Percentiles rank a stretch among this genome's conserved stretches.
These are phyloP conservation scores for Glarea lozoyensis DNA, from an alignment of 495 filamentous ascomycete species.

Conservation along the genomic window DNA sequence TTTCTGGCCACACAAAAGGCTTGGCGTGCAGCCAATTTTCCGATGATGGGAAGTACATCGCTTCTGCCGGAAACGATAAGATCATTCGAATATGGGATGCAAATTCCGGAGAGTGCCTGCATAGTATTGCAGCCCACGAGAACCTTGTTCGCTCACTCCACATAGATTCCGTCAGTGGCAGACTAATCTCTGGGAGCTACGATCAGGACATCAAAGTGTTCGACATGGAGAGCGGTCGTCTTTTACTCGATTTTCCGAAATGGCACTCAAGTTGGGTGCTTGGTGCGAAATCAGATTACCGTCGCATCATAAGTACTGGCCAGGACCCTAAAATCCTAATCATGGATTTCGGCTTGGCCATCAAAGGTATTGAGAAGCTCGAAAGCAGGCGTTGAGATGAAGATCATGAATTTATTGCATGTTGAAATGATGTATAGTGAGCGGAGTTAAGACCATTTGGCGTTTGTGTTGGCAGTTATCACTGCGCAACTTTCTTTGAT, in stretches of 20 bases:
- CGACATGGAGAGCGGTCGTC: conserved; percentile 64
- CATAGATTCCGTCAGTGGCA: conserved; percentile 71
- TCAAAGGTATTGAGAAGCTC: conserved; percentile 43
- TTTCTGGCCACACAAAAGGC: conserved; percentile 76
- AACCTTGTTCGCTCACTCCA: conserved; percentile 81
- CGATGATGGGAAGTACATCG: conserved; percentile 78
- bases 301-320: conserved; percentile 84
- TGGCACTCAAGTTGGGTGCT: conserved; percentile 97
- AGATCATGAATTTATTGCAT: not conserved
- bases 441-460: not conserved
- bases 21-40: conserved; percentile 94
- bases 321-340: conserved; percentile 86
- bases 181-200: conserved; percentile 86
- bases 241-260: conserved; percentile 67
- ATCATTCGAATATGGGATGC: conserved; percentile 92
- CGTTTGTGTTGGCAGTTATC: no score
- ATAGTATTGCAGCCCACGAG: conserved; percentile 67
- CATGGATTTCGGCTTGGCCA: conserved; percentile 72
- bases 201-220: conserved; percentile 91
- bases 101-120: conserved; percentile 74
- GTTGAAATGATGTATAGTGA: not conserved
- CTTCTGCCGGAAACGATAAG: conserved; percentile 88
- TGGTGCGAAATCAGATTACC: conserved; percentile 88
- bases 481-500: no score
- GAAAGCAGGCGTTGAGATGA: conserved; percentile 25